Evolutionary conservation across 202 grass and related monocot genomes (phyloP).

Genomic region (Bolboschoenoplectus hybrid): DNA sequence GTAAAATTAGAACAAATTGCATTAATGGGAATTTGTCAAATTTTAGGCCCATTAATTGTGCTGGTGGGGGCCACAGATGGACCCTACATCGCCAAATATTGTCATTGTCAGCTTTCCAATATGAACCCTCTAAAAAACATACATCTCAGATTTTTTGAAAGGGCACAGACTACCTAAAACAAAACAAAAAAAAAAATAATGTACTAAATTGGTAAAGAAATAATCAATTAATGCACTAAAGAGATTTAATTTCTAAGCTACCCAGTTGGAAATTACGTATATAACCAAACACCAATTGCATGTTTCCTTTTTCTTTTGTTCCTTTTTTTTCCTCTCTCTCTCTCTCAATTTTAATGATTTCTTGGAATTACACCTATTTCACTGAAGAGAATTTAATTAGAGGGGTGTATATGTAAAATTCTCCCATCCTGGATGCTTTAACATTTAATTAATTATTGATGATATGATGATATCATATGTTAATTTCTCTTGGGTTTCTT

Average conservation of each 20-base stretch:
- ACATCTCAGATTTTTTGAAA: conserved; percentile 18
- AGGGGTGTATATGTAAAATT: not conserved
- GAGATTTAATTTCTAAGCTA: not conserved
- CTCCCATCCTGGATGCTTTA: not conserved
- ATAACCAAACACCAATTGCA: not conserved
- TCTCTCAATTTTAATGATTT: not conserved
- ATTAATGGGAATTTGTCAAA: conserved; percentile 39
- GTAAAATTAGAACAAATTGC: conserved; percentile 1
- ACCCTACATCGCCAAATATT: conserved; percentile 29
- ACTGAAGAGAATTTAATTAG: not conserved
- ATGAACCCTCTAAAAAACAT: conserved; percentile 14
- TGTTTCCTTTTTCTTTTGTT: not conserved
- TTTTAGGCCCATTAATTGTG: conserved; percentile 35
- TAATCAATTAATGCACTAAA: not conserved
- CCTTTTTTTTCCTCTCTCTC: not conserved
- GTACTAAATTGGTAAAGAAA: conserved; percentile 37
- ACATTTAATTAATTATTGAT: not conserved
- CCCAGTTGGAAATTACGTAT: not conserved
- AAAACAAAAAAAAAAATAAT: not conserved
- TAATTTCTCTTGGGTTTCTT: not conserved
- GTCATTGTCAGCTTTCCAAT: conserved; percentile 25
- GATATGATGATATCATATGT: not conserved
- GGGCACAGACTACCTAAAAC: conserved; percentile 23
- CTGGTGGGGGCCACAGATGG: conserved; percentile 15
- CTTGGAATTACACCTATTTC: not conserved